Conservation (phyloP, 2,329 filamentous ascomycete genomes). For the Coniochaeta sp. region DNA sequence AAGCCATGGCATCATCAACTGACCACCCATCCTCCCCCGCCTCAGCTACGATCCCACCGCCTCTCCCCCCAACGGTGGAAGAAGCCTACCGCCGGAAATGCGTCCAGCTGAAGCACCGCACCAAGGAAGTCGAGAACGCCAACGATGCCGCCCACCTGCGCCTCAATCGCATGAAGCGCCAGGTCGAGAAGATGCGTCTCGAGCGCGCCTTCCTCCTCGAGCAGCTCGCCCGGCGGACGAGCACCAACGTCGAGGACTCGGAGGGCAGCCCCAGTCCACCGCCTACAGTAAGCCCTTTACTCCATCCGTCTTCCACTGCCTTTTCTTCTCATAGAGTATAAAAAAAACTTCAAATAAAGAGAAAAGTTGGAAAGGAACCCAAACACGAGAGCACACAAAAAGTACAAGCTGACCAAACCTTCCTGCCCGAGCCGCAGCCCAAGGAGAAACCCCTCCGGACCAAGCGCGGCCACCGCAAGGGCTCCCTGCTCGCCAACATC, state of each 20-base stretch:
- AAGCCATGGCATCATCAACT: constrained; percentile 23
- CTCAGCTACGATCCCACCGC: constrained; percentile 41
- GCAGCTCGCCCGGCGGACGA: constrained; percentile 67
- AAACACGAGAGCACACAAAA: constrained; percentile 6
- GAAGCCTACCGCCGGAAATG: constrained; percentile 95
- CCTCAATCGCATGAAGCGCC: constrained; percentile 71
- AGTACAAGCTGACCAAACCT: constrained; percentile 14
- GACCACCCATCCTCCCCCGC: constrained; percentile 19
- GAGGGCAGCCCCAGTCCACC: constrained; percentile 75
- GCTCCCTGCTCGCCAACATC: constrained; percentile 32
- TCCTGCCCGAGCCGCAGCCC: constrained; percentile 39
- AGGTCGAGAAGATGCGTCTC: constrained; percentile 85
- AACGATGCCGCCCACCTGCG: constrained; percentile 79
- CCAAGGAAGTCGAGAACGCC: constrained; percentile 84
- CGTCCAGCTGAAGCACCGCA: constrained; percentile 85
- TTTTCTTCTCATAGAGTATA: not conserved
- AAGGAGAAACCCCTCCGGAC: constrained; percentile 71
- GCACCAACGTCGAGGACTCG: constrained; percentile 68
- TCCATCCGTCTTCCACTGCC: constrained; percentile 1
- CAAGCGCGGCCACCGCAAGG: constrained; percentile 64
- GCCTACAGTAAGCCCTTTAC: constrained; percentile 54
- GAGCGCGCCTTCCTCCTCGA: constrained; percentile 72
- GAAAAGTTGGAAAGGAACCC: not conserved
- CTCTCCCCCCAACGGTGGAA: constrained; percentile 82
- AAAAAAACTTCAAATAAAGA: not conserved